A percentile compares a stretch with the other conserved stretches of the same genome.
Conservation (phyloP, 352 stramenopile species). For the Globisporangium recalcitrans region DNA sequence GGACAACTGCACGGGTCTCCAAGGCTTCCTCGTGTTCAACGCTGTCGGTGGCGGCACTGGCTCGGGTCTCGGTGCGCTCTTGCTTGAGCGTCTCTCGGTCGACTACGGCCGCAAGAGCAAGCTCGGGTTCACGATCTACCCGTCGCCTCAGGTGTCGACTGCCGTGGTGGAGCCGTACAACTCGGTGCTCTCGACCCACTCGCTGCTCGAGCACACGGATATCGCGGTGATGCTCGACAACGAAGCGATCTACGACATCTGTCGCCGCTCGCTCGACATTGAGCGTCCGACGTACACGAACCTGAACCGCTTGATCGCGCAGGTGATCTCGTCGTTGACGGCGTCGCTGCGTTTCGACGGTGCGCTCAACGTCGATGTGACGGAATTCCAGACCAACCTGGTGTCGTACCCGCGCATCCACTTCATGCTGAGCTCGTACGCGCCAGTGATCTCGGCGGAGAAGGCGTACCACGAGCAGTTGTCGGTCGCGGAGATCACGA, state of each 20-base stretch:
- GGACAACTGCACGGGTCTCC: conserved; percentile 96
- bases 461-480: conserved; percentile 98
- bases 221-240: conserved; percentile 98
- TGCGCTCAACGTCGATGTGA: conserved; percentile 98
- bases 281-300: conserved; percentile 99
- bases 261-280: conserved; percentile 95
- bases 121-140: conserved; percentile 97
- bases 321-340: conserved; percentile 98
- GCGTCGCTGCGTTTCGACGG: conserved; percentile 97
- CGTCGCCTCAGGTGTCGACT: conserved; percentile 94
- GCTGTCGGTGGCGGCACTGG: conserved; percentile 96
- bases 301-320: conserved; percentile 96
- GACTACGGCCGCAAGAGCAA: conserved; percentile 99
- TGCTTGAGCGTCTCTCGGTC: conserved; percentile 95
- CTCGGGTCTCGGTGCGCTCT: conserved; percentile 94
- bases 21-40: conserved; percentile 98
- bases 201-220: conserved; percentile 97
- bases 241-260: conserved; percentile 98
- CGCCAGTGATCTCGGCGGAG: conserved; percentile 96
- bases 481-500: conserved; percentile 98
- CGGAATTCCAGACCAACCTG: conserved; percentile 99
- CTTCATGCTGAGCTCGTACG: conserved; percentile 99
- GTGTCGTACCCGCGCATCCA: conserved; percentile 99
- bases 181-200: conserved; percentile 96
- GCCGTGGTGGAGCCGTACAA: conserved; percentile 98